Percentiles rank a stretch among this genome's conserved stretches.
phyloP scores from a whole-genome alignment of 2,329 filamentous ascomycete genomes.

The Diaporthe amygdali region DNA sequence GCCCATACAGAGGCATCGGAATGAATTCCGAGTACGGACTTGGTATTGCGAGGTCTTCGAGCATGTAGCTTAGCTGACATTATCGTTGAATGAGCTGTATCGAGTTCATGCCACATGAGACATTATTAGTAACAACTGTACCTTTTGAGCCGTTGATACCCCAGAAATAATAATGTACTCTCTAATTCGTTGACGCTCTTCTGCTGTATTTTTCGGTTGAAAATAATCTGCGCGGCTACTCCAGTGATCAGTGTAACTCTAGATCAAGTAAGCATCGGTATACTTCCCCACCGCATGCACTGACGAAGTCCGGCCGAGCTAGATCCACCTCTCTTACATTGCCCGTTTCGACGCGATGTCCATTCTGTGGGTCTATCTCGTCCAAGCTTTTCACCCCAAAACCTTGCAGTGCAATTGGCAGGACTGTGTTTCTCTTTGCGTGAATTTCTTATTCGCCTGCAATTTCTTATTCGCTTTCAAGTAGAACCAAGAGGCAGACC shows the following conservation, averaged over 20 bases:
- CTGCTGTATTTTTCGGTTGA: too few species aligned
- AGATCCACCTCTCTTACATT: not conserved
- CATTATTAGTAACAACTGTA: not conserved
- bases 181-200: not conserved
- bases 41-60: not conserved
- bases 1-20: not conserved
- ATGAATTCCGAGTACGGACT: not conserved
- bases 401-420: not conserved
- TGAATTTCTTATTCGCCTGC: not conserved
- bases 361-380: not conserved
- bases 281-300: not conserved
- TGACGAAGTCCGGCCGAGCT: not conserved
- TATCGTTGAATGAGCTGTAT: not conserved
- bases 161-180: not conserved
- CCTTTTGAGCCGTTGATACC: not conserved
- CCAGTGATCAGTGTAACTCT: not conserved
- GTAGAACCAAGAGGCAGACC: too few species aligned
- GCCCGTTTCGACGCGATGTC: not conserved
- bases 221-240: rapidly evolving
- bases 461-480: not conserved
- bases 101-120: not conserved
- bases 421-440: not conserved
- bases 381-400: not conserved
- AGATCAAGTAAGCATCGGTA: too few species aligned
- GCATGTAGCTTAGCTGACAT: not conserved